Evolutionary conservation across 2,329 filamentous ascomycete genomes (phyloP), one percentile per base, ranked within the genome.

Genomic region (Tolypocladium sp.): DNA sequence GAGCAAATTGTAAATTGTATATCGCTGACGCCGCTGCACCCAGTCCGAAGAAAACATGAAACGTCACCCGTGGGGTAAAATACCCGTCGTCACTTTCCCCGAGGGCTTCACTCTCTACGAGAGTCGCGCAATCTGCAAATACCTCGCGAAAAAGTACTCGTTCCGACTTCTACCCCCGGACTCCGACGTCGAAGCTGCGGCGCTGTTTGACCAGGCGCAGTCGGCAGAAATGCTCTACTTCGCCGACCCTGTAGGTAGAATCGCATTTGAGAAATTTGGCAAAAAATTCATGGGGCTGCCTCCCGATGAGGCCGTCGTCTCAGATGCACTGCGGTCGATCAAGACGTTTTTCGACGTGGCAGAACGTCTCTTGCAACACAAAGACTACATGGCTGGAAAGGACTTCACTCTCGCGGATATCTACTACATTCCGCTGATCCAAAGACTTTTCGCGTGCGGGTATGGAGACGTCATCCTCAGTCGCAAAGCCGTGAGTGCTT

Each of bases 71-170:
- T 76, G 73, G 71, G 75, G 74, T 27, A 77, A 76, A 67, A 63
- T 77, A 37, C 75, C 76, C 44, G 67, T 64, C n/a, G 61, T 79
- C 51, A 67, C 65, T 55, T 76, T 73, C 62, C 63, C 74, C 15
- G 68, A 72, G 4, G 74, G 74, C 0, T 77, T 78, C 65, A 76
- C 70, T 56, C 71, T 80, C 58, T 76, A 77, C 63, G 77, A 79
- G 66, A 77, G 74, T 64, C 77, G 76, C 41, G 72, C 74, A 56
- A 79, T 80, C 64, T 77, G 73, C 74, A 75, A 75, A 66, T 77
- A 78, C 65, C 72, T 80, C 59, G 67, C 76, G 13, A 73, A 33
- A 38, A 78, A 76, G 63, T 79, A 78, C 69, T 73, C 68, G n/a
- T 74, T 78, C 60, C 73, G 73, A 56, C 73, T 79, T 57, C 66